A percentile compares a stretch with the other conserved stretches of the same genome.
Conservation (phyloP, 1,139 yeast species). For the Kluyveromyces sp. region DNA sequence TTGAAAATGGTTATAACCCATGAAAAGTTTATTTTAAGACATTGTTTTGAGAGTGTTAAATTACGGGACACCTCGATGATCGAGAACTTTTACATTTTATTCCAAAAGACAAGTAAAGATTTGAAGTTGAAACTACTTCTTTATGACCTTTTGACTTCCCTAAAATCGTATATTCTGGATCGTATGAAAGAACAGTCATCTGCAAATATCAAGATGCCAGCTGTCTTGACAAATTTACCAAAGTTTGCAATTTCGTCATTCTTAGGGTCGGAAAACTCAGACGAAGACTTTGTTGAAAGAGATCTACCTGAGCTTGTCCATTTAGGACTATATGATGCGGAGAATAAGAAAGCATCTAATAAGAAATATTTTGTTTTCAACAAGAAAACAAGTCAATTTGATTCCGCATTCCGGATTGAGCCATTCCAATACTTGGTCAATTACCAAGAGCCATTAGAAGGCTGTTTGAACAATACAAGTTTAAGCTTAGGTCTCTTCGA, state of each 20-base stretch:
- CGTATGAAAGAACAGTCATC: constrained; percentile 8
- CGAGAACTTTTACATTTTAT: constrained; percentile 16
- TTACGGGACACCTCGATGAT: constrained; percentile 9
- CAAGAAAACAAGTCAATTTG: constrained; percentile 14
- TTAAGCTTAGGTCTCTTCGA: constrained; percentile 64
- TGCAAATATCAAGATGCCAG: constrained; percentile 16
- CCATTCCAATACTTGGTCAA: constrained; percentile 24
- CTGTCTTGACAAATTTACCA: constrained; percentile 20
- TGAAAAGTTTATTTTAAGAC: constrained; percentile 20
- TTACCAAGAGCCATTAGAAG: constrained; percentile 17
- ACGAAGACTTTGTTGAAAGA: constrained; percentile 4
- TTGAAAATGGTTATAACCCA: constrained; percentile 26
- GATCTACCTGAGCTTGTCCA: constrained; percentile 11
- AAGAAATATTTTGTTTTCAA: constrained; percentile 20
- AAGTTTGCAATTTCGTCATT: constrained; percentile 30
- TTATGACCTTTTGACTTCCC: constrained; percentile 53
- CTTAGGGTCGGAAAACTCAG: constrained; percentile 9
- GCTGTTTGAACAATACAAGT: constrained; percentile 23
- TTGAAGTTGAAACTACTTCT: constrained; percentile 51
- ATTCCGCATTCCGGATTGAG: constrained; percentile 14
- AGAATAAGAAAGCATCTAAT: not conserved
- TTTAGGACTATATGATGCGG: constrained; percentile 4
- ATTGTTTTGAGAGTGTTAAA: constrained; percentile 11
- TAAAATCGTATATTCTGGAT: constrained; percentile 35
- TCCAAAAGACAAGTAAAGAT: constrained; percentile 30